Evolutionary conservation across 805 yeast species (phyloP).

Genomic region (Pichia kluyveri): DNA sequence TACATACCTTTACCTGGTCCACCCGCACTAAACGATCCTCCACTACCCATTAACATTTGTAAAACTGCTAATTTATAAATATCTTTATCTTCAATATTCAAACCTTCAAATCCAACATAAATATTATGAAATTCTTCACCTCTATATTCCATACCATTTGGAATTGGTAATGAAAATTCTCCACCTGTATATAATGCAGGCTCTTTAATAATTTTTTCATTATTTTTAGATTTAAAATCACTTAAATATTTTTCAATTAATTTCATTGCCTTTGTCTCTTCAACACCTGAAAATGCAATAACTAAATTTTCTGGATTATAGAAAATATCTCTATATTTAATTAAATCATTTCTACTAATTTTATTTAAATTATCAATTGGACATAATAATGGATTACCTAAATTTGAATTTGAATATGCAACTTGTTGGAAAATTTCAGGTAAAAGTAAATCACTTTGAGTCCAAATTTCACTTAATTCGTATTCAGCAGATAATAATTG

Average conservation of each 20-base stretch:
- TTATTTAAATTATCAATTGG: slow-evolving; percentile 58
- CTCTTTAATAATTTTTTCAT: slow-evolving; percentile 19
- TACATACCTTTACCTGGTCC: slow-evolving; percentile 99
- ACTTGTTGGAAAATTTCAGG: slow-evolving; percentile 87
- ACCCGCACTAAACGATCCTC: slow-evolving; percentile 96
- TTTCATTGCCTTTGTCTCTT: slow-evolving; percentile 57
- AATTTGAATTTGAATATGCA: slow-evolving; percentile 62
- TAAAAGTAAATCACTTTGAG: slow-evolving; percentile 72
- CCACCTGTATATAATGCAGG: slow-evolving; percentile 54
- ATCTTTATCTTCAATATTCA: slow-evolving; percentile 75
- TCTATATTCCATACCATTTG: slow-evolving; percentile 49
- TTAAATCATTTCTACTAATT: slow-evolving; percentile 44
- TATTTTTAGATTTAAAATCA: slow-evolving; percentile 35
- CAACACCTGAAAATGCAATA: slow-evolving; percentile 81
- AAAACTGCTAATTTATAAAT: slow-evolving; percentile 84
- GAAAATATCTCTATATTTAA: slow-evolving; percentile 50
- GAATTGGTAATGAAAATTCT: slow-evolving; percentile 42
- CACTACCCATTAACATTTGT: slow-evolving; percentile 90
- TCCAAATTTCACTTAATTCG: slow-evolving; percentile 76
- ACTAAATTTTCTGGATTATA: slow-evolving; percentile 77
- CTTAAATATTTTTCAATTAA: slow-evolving; percentile 59
- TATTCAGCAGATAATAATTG: slow-evolving; percentile 66
- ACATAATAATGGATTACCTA: slow-evolving; percentile 82
- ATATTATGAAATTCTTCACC: slow-evolving; percentile 75
- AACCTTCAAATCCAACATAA: slow-evolving; percentile 82